Evolutionary conservation across 2,329 filamentous ascomycete species (phyloP), one percentile per base, ranked within the genome.

Genomic region (Alternaria sp.): DNA sequence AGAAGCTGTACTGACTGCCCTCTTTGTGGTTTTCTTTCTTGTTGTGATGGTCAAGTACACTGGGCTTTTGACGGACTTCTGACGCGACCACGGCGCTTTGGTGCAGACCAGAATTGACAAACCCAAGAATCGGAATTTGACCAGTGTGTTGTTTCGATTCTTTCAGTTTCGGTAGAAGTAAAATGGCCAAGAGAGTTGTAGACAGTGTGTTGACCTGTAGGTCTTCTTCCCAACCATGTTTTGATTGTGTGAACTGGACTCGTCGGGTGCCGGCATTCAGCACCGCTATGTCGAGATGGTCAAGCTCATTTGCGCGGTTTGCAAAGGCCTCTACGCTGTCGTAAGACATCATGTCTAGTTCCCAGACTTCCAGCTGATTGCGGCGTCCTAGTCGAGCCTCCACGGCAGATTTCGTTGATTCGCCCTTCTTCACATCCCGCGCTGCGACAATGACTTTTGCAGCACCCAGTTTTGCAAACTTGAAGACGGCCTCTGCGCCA

Each of bases 201-300:
- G 84, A 85, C 2, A 88, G 73, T 1, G 82, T 78, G 66, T 88
- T 88, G 62, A 87, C 82, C 68, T 88, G 85, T 10, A 88, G 62
- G 2, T 79, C 82, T 50, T 73, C 68, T 63, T 81, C 79, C 73
- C 74, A 80, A 17, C 77, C 78, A 61, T 77, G 66, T 14, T 33
- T 42, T 1, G 71, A 71, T 26, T 65, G 50, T 6, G 60, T 51
- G 48, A 70, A 79, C 3, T 60, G 51, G 11, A 55, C 53, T 36
- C 67, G 65, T 23, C 67, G 62, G 11, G 74, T 54, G 4, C 78
- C 79, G n/a, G 79, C 79, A 54, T 81, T 81, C 23, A 80, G 54
- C 5, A 80, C 62, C 5, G 66, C 77, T 36, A 79, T 68, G 49
- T 80, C 77, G 14, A 80, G 63, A 50, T 70, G 66, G 10, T 72